Base-by-base conservation (phyloP, 768 basidiomycete genomes). In the Crepidotus variabilis region DNA sequence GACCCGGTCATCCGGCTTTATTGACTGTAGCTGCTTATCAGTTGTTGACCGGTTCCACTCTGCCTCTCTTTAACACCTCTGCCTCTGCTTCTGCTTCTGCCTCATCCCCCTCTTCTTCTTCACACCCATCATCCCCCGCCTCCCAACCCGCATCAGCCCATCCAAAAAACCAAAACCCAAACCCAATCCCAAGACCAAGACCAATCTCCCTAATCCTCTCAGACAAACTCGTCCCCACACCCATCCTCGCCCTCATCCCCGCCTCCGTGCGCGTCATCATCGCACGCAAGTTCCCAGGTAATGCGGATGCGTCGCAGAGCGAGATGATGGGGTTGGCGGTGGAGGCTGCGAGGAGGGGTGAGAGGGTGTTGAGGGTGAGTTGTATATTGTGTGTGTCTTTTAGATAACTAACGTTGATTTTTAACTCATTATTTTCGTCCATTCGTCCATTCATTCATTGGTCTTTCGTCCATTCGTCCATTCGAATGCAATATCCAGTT, bases 281-380 rank as follows among this genome's bases (percentile, higher is more conserved):
- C 63, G 97, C 97, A 16, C 88, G 88, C 61, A 99, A 99, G 66
- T 98, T 96, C 73, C 97, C 97, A 0, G 97, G 97, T 0, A 98
- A 98, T 67, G 92, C 94, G 1, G 96, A 99, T 50, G 88, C 88
- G 13, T 94, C 95, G 1, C 97, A 99, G 69, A 82, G 78, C 35
- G 97, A 98, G 72, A 85, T 98, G 80, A 96, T 97, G 93, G 84
- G 90, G 57, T 84, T 88, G 4, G 97, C 94, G 28, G 74, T 98
- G 8, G 89, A 88, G 32, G 94, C 87, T 11, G 95, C 93, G 0
- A 75, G 71, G 50, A 78, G 77, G 16, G 97, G 96, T 0, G 72
- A 93, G 57, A 88, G 85, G 6, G 95, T 99, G 22, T 90, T 99
- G 33, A 78, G 96, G 52, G 91, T 92, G 64, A 49, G 88, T 77